A percentile compares a stretch with the other conserved stretches of the same genome.
These are phyloP conservation scores for Scedosporium minutisporum DNA, from an alignment of 2,329 filamentous ascomycete genomes.

Conservation along the genomic window DNA sequence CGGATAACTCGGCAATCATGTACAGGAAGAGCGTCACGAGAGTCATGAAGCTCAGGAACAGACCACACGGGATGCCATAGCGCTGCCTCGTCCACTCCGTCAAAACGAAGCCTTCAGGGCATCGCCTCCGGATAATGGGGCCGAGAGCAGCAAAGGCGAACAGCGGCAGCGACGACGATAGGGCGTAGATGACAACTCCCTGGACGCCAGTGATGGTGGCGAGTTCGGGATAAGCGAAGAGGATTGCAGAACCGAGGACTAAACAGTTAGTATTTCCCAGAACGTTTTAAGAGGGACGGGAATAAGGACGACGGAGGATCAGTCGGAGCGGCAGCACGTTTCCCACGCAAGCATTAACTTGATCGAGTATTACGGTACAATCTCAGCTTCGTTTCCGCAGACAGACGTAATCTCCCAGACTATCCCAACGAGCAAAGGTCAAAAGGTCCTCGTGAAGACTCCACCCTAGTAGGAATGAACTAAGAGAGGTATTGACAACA, in stretches of 20 bases:
- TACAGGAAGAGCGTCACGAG: constrained; percentile 76
- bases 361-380: constrained; percentile 95
- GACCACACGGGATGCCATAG: constrained; percentile 58
- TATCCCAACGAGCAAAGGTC: constrained; percentile 9
- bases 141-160: constrained; percentile 66
- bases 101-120: constrained; percentile 73
- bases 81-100: constrained; percentile 78
- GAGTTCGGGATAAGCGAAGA: constrained; percentile 75
- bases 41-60: constrained; percentile 70
- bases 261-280: constrained; percentile 31
- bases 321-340: constrained; percentile 82
- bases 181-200: constrained; percentile 65
- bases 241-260: constrained; percentile 76
- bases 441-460: constrained; percentile 9
- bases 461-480: neutral
- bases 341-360: constrained; percentile 99
- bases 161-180: constrained; percentile 62
- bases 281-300: constrained; percentile 7
- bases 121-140: constrained; percentile 68
- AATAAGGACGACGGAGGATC: constrained; percentile 20
- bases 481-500: constrained; percentile 5
- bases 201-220: constrained; percentile 72
- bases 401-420: constrained; percentile 26
- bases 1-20: constrained; percentile 78
- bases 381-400: constrained; percentile 69